A percentile compares a stretch with the other conserved stretches of the same genome.
Evolutionary conservation across 2,329 filamentous ascomycete species (phyloP).

Genomic region (Biscogniauxia sp.): DNA sequence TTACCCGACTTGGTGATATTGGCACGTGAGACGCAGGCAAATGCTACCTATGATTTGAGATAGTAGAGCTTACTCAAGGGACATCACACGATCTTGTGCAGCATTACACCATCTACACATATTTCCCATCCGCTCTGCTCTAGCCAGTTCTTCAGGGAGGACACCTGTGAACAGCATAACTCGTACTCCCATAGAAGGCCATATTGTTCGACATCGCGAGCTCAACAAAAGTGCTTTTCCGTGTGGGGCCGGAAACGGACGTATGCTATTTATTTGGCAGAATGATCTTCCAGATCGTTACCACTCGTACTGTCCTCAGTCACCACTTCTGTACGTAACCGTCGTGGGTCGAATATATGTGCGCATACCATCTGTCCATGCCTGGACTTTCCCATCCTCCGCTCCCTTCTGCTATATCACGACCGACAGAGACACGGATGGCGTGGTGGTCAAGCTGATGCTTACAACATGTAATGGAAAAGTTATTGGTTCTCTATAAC

Average conservation of each 20-base stretch:
- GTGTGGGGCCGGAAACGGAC: neutral
- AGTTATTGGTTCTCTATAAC: neutral
- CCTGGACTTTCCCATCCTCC: neutral
- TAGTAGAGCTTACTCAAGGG: too few species aligned
- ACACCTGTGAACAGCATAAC: too few species aligned
- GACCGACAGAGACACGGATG: too few species aligned
- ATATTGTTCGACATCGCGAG: neutral
- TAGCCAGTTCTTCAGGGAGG: too few species aligned
- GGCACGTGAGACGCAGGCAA: too few species aligned
- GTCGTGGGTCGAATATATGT: neutral
- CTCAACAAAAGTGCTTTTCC: neutral
- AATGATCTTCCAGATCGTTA: neutral
- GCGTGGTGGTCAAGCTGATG: neutral
- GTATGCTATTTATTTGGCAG: neutral
- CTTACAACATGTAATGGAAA: neutral
- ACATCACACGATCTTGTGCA: too few species aligned
- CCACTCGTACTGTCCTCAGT: neutral
- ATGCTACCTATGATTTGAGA: too few species aligned
- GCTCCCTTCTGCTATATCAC: neutral
- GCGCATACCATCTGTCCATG: neutral
- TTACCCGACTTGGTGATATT: too few species aligned
- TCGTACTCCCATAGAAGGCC: neutral
- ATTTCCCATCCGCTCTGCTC: neutral
- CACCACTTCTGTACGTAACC: neutral
- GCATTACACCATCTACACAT: too few species aligned